These are phyloP conservation scores for Leishmania lainsoni DNA, from an alignment of 208 protist species.

Conservation along the genomic window DNA sequence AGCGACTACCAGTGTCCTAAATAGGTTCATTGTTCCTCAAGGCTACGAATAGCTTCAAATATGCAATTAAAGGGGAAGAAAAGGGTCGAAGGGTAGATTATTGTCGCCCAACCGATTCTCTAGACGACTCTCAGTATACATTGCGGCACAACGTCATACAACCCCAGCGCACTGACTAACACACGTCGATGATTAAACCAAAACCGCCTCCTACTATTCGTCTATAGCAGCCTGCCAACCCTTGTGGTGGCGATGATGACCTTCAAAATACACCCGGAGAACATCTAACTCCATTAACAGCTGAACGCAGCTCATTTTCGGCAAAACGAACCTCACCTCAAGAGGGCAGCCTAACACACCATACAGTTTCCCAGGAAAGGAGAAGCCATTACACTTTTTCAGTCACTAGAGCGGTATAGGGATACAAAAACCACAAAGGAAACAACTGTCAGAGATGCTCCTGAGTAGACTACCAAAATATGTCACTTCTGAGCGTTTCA, in stretches of 20 bases:
- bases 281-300: not conserved
- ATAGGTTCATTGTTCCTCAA: not conserved
- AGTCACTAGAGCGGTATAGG: not conserved
- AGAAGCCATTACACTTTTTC: not conserved
- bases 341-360: not conserved
- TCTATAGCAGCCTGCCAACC: not conserved
- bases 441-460: not conserved
- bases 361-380: not conserved
- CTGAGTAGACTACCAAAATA: not conserved
- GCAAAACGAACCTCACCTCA: not conserved
- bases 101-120: not conserved
- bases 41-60: not conserved
- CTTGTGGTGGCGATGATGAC: not conserved
- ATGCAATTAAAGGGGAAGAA: not conserved
- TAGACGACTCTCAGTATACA: not conserved
- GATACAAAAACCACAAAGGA: not conserved
- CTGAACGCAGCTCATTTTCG: not conserved
- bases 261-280: not conserved
- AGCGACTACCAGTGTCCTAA: conserved; percentile 3
- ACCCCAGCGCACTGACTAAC: not conserved
- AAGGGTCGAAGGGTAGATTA: conserved; percentile 1
- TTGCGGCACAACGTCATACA: not conserved
- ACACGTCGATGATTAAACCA: not conserved
- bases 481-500: not conserved
- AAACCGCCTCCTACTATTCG: not conserved